Evolutionary conservation across 2,329 filamentous ascomycete species (phyloP).

Genomic region (Pseudogymnoascus sp.): DNA sequence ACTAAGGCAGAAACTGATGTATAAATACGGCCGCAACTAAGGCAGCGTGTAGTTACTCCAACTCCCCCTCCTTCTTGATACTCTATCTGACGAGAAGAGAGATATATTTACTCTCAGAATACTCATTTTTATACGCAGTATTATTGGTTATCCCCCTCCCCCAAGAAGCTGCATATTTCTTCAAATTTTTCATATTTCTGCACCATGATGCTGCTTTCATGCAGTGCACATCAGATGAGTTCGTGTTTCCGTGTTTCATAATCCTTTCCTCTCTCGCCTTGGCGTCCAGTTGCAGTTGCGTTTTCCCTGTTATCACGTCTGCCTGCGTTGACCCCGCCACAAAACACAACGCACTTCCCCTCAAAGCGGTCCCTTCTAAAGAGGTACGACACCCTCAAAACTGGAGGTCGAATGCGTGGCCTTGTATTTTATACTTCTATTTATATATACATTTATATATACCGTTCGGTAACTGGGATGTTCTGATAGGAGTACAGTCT

Average conservation of each 20-base stretch:
- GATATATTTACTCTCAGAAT: not conserved
- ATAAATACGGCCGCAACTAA: too few species aligned
- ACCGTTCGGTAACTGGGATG: not conserved
- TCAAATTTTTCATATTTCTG: not conserved
- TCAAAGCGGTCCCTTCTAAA: not conserved
- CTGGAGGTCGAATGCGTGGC: not conserved
- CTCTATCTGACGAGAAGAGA: not conserved
- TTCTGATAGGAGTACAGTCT: not conserved
- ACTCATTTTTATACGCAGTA: not conserved
- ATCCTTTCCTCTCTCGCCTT: not conserved
- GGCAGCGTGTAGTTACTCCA: too few species aligned
- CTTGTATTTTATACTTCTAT: not conserved
- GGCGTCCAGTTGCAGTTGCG: not conserved
- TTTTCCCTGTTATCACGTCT: not conserved
- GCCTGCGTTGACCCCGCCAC: not conserved
- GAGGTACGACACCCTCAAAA: not conserved
- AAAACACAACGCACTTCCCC: not conserved
- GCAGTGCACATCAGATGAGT: slow-evolving; percentile 1
- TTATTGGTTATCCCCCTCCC: not conserved
- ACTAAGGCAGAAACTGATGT: too few species aligned
- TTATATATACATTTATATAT: not conserved
- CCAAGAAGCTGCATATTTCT: not conserved
- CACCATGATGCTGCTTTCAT: slow-evolving; percentile 3
- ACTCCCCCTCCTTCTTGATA: too few species aligned
- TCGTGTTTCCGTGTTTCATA: slow-evolving; percentile 3